phyloP scores from a whole-genome alignment of 495 filamentous ascomycete species.

The Physcia stellaris region DNA sequence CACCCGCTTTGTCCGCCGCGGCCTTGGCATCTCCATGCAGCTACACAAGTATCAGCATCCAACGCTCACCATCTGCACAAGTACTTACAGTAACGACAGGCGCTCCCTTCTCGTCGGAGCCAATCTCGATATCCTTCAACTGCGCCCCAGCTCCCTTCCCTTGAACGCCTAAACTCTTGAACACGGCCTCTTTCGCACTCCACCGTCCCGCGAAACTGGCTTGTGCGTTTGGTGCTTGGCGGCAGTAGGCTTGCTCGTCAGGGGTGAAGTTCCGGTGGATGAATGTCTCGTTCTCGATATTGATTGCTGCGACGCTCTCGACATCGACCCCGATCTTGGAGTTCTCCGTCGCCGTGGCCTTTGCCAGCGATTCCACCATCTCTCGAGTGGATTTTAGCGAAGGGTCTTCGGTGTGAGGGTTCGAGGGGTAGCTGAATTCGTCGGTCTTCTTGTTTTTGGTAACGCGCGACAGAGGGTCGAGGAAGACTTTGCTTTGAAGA shows the following conservation, averaged over 20 bases:
- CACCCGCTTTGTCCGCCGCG: constrained; percentile 68
- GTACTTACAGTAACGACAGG: constrained; percentile 71
- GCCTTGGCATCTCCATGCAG: constrained; percentile 70
- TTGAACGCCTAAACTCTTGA: constrained; percentile 87
- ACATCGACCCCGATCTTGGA: constrained; percentile 89
- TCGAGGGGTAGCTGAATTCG: constrained; percentile 54
- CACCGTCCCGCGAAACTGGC: constrained; percentile 85
- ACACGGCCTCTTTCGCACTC: constrained; percentile 96
- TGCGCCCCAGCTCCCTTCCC: constrained; percentile 79
- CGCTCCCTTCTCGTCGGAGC: constrained; percentile 62
- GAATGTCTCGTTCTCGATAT: constrained; percentile 87
- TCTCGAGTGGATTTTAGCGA: constrained; percentile 47
- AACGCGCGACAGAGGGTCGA: constrained; percentile 91
- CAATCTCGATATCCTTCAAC: constrained; percentile 89
- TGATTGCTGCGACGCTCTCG: constrained; percentile 70
- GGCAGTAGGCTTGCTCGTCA: constrained; percentile 73
- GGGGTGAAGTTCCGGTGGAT: constrained; percentile 87
- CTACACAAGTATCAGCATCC: no score
- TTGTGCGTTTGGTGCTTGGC: constrained; percentile 58
- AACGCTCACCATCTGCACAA: no score
- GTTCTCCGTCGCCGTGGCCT: constrained; percentile 52
- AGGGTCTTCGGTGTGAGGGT: constrained; percentile 44
- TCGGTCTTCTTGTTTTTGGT: constrained; percentile 68
- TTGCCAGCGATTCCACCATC: constrained; percentile 67
- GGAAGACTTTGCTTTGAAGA: constrained; percentile 74